A percentile compares a stretch with the other conserved stretches of the same genome.
Evolutionary conservation across 163 green algal genomes (phyloP).

Genomic region (Scenedesmus sp.): DNA sequence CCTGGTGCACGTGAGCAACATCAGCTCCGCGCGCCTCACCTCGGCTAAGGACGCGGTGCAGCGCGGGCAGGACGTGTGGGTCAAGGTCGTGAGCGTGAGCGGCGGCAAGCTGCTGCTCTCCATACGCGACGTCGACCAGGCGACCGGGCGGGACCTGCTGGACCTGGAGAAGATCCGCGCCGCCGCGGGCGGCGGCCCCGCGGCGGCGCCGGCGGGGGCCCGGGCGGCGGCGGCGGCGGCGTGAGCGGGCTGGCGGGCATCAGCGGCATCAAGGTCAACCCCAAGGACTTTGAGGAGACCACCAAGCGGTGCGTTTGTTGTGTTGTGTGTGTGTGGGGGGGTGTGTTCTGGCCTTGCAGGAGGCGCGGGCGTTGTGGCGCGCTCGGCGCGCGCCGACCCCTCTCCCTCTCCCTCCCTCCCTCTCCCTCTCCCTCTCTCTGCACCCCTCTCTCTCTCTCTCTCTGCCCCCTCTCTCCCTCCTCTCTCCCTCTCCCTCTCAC

Average conservation of each 20-base stretch:
- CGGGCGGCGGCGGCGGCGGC: background rate
- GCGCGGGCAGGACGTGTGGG: slow-evolving; percentile 83
- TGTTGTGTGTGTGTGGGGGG: too few species aligned
- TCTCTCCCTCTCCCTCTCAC: too few species aligned
- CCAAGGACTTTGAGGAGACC: slow-evolving; percentile 60
- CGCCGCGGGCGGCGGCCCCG: background rate
- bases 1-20: slow-evolving; percentile 93
- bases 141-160: slow-evolving; percentile 85
- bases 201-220: background rate
- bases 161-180: slow-evolving; percentile 33
- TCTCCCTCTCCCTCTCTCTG: background rate
- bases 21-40: slow-evolving; percentile 72
- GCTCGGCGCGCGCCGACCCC: too few species aligned
- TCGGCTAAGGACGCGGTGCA: slow-evolving; percentile 88
- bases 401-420: background rate
- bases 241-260: slow-evolving; percentile 57
- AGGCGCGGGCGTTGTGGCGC: too few species aligned
- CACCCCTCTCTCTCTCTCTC: background rate
- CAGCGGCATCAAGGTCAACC: slow-evolving; percentile 61
- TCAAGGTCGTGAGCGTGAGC: slow-evolving; percentile 90
- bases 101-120: slow-evolving; percentile 81
- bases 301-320: slow-evolving; percentile 33
- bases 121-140: slow-evolving; percentile 97
- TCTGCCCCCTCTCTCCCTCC: background rate
- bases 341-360: too few species aligned